Conservation (phyloP, 1,284 basidiomycete genomes). For the Omphalotus olearius region DNA sequence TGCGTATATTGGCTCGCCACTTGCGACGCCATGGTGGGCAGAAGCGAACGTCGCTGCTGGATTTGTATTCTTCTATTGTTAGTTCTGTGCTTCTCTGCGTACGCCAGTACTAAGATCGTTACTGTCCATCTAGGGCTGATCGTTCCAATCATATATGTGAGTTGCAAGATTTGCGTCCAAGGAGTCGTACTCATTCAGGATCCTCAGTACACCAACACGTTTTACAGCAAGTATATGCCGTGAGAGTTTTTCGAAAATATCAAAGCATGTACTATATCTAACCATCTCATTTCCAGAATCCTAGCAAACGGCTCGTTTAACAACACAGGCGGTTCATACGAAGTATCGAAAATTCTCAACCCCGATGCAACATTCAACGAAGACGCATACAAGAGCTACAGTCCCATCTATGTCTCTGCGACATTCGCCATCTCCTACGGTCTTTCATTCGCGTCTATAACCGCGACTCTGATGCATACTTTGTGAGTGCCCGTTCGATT, state of each 20-base stretch:
- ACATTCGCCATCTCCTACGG: slow-evolving; percentile 57
- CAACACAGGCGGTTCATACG: slow-evolving; percentile 53
- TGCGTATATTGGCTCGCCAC: slow-evolving; percentile 56
- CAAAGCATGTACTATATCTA: too few relatives aligned
- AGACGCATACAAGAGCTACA: slow-evolving; percentile 62
- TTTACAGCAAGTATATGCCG: slow-evolving; percentile 42
- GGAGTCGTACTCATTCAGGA: too few relatives aligned
- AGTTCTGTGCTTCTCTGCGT: slow-evolving; percentile 15
- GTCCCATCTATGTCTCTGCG: slow-evolving; percentile 63
- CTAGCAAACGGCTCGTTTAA: slow-evolving; percentile 33
- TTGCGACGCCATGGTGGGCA: slow-evolving; percentile 69
- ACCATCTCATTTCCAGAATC: too few relatives aligned
- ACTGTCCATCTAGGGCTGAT: slow-evolving; percentile 47
- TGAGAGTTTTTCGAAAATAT: slow-evolving; percentile 3
- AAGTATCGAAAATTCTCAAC: slow-evolving; percentile 55
- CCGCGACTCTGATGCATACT: slow-evolving; percentile 61
- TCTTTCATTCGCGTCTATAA: slow-evolving; percentile 64
- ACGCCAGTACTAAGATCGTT: too few relatives aligned
- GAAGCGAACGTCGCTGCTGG: slow-evolving; percentile 79
- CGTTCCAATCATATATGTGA: too few relatives aligned
- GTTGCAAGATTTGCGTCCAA: too few relatives aligned
- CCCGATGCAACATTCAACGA: slow-evolving; percentile 49
- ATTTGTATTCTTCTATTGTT: slow-evolving; percentile 74
- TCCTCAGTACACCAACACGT: slow-evolving; percentile 38
- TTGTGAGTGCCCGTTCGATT: too few relatives aligned